phyloP scores from a whole-genome alignment of 2,329 filamentous ascomycete species.

The Monosporascus sp. region DNA sequence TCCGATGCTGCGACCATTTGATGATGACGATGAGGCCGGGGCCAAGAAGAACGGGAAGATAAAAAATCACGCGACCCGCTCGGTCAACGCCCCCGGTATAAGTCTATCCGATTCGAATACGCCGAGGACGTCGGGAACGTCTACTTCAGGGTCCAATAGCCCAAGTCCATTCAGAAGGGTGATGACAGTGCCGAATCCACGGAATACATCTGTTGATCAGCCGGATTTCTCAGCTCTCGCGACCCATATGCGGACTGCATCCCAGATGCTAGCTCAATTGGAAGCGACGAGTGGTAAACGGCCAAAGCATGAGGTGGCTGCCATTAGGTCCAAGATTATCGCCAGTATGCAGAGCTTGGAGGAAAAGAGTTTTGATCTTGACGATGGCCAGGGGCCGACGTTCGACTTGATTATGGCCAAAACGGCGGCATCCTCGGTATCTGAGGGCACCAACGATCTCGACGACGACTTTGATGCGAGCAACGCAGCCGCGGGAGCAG shows the following conservation, averaged over 20 bases:
- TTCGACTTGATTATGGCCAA: conserved; percentile 81
- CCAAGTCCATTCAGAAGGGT: conserved; percentile 56
- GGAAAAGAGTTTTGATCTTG: conserved; percentile 75
- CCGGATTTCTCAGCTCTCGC: conserved; percentile 78
- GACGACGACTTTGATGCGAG: conserved; percentile 42
- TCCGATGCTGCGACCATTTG: conserved; percentile 56
- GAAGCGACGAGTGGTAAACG: conserved; percentile 76
- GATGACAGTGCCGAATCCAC: conserved; percentile 54
- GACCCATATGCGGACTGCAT: conserved; percentile 82
- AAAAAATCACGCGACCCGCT: conserved; percentile 12
- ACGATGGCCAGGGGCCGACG: conserved; percentile 66
- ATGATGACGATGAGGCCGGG: conserved; percentile 42
- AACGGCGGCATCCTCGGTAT: conserved; percentile 45
- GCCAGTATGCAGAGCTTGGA: conserved; percentile 85
- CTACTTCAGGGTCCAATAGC: conserved; percentile 63
- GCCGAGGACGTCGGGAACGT: conserved; percentile 64
- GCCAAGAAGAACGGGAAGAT: conserved; percentile 27
- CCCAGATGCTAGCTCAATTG: conserved; percentile 80
- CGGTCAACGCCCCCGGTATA: conserved; percentile 16
- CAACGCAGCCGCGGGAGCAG: conserved; percentile 68
- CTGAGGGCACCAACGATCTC: conserved; percentile 31
- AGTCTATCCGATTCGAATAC: conserved; percentile 53
- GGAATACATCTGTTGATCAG: conserved; percentile 57
- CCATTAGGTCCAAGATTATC: conserved; percentile 81
- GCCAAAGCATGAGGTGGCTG: conserved; percentile 73